Base-by-base conservation (phyloP, 306 rosid genomes). In the Erythrophleum fordii region DNA sequence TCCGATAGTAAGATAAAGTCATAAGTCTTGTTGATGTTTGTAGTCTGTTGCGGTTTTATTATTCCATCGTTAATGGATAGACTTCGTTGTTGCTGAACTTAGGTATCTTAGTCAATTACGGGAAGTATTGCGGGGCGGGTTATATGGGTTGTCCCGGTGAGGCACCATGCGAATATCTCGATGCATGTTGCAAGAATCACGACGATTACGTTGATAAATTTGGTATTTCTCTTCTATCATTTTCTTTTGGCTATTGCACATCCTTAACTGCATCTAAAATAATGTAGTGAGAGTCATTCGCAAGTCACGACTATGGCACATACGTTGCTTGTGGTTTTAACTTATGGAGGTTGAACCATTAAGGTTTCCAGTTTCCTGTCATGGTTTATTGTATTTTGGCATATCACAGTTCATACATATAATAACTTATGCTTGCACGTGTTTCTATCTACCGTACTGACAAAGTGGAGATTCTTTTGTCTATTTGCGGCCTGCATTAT, bases 41-140 rank as follows among this genome's bases (percentile, higher is more conserved):
- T 20, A 56, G 1, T 17, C 6, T 51, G 10, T 56, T 71, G 1
- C 17, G 11, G 14, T 17, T 41, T 5, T 49, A 0, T 3, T 74
- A 59, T 20, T 49, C 51, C 0, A 0, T 51, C 22, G 23, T 17
- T 51, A 51, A 51, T 51, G 56, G 56, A 51, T 51, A 51, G 46
- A 42, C 46, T 42, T 42, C 1, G 46, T 37, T 35, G 29, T 55
- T 69, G 5, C 42, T 29, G 11, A 72, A 49, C 22, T 69, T 80
- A 93, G 98, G 85, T 16, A 74, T 91, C 11, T 89, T 84, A 77
- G 91, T 92, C 77, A 91, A 82, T 39, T 94, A 94, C 72, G 98
- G 98, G 29, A 94, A 92, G 90, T 94, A 83, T 82, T 94, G 98
- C 41, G 98, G 98, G 59, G 90, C 86, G 14, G 97, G 97, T 69